Evolutionary conservation across 306 rosid genomes (phyloP).

Genomic region (Psophocarpus tetragonolobus): DNA sequence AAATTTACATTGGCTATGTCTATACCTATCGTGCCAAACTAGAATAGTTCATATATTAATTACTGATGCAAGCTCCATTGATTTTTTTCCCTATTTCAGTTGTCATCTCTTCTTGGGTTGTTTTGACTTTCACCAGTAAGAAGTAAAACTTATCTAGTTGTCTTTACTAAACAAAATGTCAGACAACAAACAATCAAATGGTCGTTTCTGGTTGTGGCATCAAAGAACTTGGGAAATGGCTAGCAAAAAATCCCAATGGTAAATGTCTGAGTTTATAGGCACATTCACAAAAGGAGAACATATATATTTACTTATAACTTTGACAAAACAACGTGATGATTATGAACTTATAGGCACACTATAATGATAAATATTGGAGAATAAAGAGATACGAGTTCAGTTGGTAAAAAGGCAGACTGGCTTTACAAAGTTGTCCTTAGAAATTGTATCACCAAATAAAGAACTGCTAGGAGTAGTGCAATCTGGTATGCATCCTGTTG

Average conservation of each 20-base stretch:
- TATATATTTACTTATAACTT: slow-evolving; percentile 24
- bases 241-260: neutral
- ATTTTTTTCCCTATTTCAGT: neutral
- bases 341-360: slow-evolving; percentile 27
- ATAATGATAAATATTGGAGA: slow-evolving; percentile 13
- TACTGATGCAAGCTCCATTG: neutral
- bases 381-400: slow-evolving; percentile 4
- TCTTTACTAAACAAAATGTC: neutral
- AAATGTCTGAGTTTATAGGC: neutral
- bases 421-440: slow-evolving; percentile 67
- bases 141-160: neutral
- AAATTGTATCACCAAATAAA: slow-evolving; percentile 80
- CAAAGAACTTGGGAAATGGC: neutral
- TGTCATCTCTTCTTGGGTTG: neutral
- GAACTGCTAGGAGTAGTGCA: slow-evolving; percentile 66
- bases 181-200: neutral
- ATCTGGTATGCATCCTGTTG: slow-evolving; percentile 87
- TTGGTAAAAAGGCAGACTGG: slow-evolving; percentile 1
- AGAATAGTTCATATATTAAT: neutral
- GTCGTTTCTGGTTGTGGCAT: neutral
- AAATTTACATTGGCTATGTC: too few species aligned
- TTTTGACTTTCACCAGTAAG: neutral
- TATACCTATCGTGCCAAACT: neutral
- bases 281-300: neutral
- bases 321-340: slow-evolving; percentile 27